Base-by-base conservation (phyloP, 768 basidiomycete genomes). In the Mycena olivaceomarginata region DNA sequence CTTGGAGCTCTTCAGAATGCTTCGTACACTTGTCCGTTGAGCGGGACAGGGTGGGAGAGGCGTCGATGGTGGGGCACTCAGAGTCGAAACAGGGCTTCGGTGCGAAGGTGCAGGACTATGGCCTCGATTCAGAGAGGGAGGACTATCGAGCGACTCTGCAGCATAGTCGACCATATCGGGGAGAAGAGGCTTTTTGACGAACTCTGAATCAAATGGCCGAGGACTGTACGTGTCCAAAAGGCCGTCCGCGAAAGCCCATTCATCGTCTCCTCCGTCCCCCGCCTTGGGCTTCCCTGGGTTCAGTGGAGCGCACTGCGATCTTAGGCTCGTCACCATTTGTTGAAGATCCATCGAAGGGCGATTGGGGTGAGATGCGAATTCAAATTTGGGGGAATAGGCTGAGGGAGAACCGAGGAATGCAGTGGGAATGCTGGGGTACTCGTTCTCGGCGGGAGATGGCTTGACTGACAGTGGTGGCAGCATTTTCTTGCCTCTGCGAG, bases 321-420 rank as follows among this genome's bases (percentile, higher is more conserved):
- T 85, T 65, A 90, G 85, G 72, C 84, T 88, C n/a, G 81, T 83
- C 20, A 90, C 85, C 90, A 90, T 90, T 40, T 88, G 87, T 76
- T 87, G 83, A 16, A 89, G 81, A 76, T 84, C 81, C 75, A 89
- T 80, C 20, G 82, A 80, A 67, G 82, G 81, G 20, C 81, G 81
- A 41, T 81, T 78, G n/a, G 67, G 59, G 59, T 79, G 67, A 57
- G 75, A 77, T 31, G 80, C 80, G 74, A 79, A 81, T 72, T 85
- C 84, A 66, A 84, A 86, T 39, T 84, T 83, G 5, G 87, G 85
- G 53, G 83, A 82, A 74, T 87, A 84, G n/a, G 76, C 79, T 15
- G 87, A 86, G n/a, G 87, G 86, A 37, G 87, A 85, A 5, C 89
- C 88, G 16, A 88, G 77, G 77, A 89, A 88, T 45, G 88, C 87